These are phyloP conservation scores for Phaeosphaeriaceae sp. DNA, from an alignment of 2,329 filamentous ascomycete genomes.

Conservation along the genomic window DNA sequence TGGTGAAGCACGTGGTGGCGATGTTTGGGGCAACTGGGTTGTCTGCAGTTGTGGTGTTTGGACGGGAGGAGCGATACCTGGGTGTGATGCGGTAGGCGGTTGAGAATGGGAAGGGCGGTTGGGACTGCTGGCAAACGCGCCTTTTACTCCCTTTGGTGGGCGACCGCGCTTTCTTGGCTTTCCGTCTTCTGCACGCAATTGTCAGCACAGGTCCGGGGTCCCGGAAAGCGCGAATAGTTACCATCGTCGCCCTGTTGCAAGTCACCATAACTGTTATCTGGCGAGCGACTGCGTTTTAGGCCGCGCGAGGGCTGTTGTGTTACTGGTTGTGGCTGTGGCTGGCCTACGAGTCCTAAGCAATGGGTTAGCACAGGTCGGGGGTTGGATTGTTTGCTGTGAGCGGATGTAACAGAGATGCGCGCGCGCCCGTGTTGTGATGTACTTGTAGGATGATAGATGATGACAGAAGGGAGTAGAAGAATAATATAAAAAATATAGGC, in stretches of 20 bases:
- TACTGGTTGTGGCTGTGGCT: constrained; percentile 37
- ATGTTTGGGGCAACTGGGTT: constrained; percentile 56
- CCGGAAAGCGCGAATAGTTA: constrained; percentile 31
- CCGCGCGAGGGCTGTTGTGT: constrained; percentile 46
- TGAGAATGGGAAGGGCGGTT: constrained; percentile 54
- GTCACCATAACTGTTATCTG: constrained; percentile 46
- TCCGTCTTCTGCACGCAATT: constrained; percentile 31
- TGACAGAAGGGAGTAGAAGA: too few species aligned
- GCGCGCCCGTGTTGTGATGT: constrained; percentile 25
- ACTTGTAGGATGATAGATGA: too few species aligned
- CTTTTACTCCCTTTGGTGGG: constrained; percentile 65
- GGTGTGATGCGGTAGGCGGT: constrained; percentile 55
- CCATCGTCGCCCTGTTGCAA: constrained; percentile 37
- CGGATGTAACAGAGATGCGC: constrained; percentile 45
- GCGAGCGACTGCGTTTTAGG: constrained; percentile 51
- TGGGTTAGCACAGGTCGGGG: constrained; percentile 35
- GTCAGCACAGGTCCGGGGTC: constrained; percentile 14
- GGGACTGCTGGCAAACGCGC: constrained; percentile 61
- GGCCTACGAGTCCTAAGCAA: constrained; percentile 34
- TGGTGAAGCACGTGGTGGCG: constrained; percentile 67
- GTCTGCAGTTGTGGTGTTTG: constrained; percentile 62
- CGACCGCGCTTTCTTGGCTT: constrained; percentile 57
- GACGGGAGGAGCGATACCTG: constrained; percentile 57
- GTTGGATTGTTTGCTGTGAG: too few species aligned
- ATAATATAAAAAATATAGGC: too few species aligned